A percentile compares a stretch with the other conserved stretches of the same genome.
Conservation (phyloP, 352 stramenopile species). For the Paralagenidium karlingii region DNA sequence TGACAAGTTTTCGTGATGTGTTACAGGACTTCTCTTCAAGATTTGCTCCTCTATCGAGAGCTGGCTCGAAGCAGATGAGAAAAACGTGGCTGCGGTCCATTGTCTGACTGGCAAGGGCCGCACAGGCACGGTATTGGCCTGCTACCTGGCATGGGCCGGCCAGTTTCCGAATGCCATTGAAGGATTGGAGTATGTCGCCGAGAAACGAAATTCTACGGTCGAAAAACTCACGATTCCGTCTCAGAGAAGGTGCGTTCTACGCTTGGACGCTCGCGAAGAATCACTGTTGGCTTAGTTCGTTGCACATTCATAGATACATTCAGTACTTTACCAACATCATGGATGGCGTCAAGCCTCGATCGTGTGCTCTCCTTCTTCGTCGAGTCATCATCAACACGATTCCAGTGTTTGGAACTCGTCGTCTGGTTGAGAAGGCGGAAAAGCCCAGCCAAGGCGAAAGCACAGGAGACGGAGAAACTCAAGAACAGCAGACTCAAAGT, state of each 20-base stretch:
- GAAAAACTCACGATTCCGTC: constrained; percentile 94
- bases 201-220: constrained; percentile 74
- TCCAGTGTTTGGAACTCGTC: constrained; percentile 70
- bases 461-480: too few species aligned
- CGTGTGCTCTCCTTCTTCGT: constrained; percentile 90
- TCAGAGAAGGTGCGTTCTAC: constrained; percentile 75
- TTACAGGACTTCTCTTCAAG: constrained; percentile 90
- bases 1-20: neutral
- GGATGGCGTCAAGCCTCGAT: constrained; percentile 89
- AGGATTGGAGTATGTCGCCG: constrained; percentile 88
- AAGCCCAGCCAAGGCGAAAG: constrained; percentile 10
- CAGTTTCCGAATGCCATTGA: constrained; percentile 86
- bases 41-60: constrained; percentile 95
- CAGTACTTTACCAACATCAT: constrained; percentile 97
- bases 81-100: constrained; percentile 94
- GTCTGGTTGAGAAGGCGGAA: constrained; percentile 43
- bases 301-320: constrained; percentile 73
- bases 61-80: constrained; percentile 91
- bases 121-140: constrained; percentile 90
- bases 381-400: constrained; percentile 95
- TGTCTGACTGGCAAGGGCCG: constrained; percentile 94
- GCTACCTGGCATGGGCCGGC: constrained; percentile 94
- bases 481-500: constrained; percentile 6
- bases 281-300: neutral
- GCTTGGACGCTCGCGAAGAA: too few species aligned